Base-by-base conservation (phyloP, 148 eudicot genomes). In the Vaccinium corymbosum region DNA sequence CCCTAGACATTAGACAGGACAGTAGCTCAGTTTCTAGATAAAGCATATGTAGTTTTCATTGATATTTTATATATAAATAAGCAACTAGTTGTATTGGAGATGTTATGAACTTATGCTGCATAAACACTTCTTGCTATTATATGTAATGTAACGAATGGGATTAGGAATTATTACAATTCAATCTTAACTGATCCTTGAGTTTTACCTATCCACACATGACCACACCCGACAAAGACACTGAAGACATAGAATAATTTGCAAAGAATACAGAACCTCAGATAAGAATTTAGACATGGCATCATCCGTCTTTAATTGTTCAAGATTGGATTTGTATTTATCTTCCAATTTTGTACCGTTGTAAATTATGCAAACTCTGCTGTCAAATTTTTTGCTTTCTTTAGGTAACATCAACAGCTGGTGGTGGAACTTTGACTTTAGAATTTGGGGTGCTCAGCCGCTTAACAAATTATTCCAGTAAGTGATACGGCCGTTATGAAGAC, bases 391-490 rank as follows among this genome's bases (percentile, higher is more conserved):
- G 17, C 61, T 27, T 82, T 87, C 61, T 89, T 83, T 89, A 97
- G 99, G 90, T 97, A 84, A 97, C 99, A 83, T 97, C 99, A 79
- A 97, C 99, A 76, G 99, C 99, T 90, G 99, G 99, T 92, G 99
- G 99, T 87, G 99, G 99, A 86, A 97, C 99, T 77, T 85, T 97
- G 89, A 93, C 98, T 79, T 86, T 97, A 86, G 99, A 97, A 89
- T 97, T 97, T 89, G 99, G 99, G 76, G 90, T 97, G 79, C 92
- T 97, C 84, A 94, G 99, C 92, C 95, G 95, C 85, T 84, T 97
- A 84, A 97, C 98, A 72, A 90, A 93, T 87, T 87, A 97, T 89
- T 94, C 99, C 49, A 93, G 99, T 97, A 87, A 84, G 92, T 82
- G 50, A 57, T 76, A 74, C 57, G 27, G 52, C 64, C n/a, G 17